Base-by-base conservation (phyloP, 176 grass and related monocot species). In the Eragrostis curvula region DNA sequence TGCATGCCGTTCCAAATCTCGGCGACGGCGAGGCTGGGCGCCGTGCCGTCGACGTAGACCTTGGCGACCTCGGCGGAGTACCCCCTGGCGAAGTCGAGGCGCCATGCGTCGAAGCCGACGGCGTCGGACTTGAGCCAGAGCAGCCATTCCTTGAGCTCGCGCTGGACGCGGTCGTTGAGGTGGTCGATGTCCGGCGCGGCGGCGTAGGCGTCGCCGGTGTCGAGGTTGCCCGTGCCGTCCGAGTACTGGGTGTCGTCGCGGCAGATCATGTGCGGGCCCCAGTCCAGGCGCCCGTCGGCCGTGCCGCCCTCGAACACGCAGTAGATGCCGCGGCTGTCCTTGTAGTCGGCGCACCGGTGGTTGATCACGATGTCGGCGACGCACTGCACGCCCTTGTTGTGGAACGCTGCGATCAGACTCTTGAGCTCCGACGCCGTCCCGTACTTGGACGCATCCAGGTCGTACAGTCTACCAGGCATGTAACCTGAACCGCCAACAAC, bases 21-120 rank as follows among this genome's bases (percentile, higher is more conserved):
- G 0, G 85, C 93, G 20, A 96, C 82, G 29, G 81, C 71, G 9
- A 96, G 61, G 43, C 68, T 42, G 13, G 93, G 93, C 1, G 68
- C 20, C 1, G 84, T 71, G 58, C 75, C 82, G 1, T 90, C 75
- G 41, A 90, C 50, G 79, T 92, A 96, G 1, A 79, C 81, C 79
- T 78, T 92, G 41, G 93, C 90, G 18, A 90, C 68, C 55, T 66
- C 49, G 0, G 87, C 5, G 9, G 92, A 87, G 78, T 87, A 91
- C 0, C 92, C 92, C 71, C 6, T 75, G 0, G 80, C 92, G 75
- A 94, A 91, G 81, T 94, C 92, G 25, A 94, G 53, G 13, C 89
- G 86, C 92, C 92, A 94, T 3, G 84, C 92, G 40, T 94, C 92
- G 85, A 94, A 94, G 29, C 92, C 92, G 45, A 94, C 27, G n/a